These are phyloP conservation scores for Leptographium wingfieldii DNA, from an alignment of 2,329 filamentous ascomycete species.

Conservation along the genomic window DNA sequence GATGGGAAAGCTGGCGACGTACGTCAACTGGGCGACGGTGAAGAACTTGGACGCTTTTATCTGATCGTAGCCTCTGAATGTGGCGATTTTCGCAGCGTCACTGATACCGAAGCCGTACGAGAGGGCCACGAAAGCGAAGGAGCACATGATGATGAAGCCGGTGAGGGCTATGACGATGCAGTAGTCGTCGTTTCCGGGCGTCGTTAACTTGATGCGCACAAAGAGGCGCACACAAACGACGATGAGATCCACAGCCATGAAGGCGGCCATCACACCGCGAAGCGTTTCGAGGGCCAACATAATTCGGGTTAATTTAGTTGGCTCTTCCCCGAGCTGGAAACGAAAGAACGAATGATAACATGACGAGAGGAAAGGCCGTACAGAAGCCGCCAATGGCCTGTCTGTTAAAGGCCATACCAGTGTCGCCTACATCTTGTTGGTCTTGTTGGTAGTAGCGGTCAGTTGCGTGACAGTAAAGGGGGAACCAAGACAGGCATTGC, in stretches of 20 bases:
- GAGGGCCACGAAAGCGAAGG: not conserved
- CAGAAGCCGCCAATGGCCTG: not conserved
- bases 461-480: not conserved
- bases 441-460: not conserved
- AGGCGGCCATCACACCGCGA: not conserved
- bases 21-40: not conserved
- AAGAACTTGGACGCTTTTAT: not conserved
- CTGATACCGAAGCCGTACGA: not conserved
- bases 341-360: not conserved
- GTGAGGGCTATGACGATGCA: not conserved
- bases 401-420: not conserved
- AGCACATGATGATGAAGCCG: conserved; percentile 1
- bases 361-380: too few species aligned
- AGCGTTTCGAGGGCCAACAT: not conserved
- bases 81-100: not conserved
- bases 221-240: not conserved
- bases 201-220: not conserved
- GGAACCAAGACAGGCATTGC: not conserved
- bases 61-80: not conserved
- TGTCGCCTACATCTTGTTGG: not conserved
- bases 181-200: not conserved
- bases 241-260: not conserved
- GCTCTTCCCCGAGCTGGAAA: not conserved
- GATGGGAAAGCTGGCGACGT: not conserved
- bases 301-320: not conserved